Evolutionary conservation across 106 monocot genomes (phyloP), one percentile per base, ranked within the genome.

Genomic region (Platanthera guangdongensis): DNA sequence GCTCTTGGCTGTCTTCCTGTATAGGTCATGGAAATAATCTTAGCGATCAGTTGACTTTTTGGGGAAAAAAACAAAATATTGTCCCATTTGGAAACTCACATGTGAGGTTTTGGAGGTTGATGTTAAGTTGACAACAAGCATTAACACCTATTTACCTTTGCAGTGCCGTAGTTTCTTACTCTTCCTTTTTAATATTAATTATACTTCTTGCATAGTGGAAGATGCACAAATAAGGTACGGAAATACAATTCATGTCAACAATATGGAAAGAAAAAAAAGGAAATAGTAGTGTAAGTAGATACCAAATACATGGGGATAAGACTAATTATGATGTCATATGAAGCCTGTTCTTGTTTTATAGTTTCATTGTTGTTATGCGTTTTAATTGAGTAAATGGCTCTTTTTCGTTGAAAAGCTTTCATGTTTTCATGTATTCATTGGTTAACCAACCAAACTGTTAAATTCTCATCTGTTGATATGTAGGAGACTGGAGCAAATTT

Each of bases 401-500:
- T 47, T 48, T 48, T 70, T 70, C 12, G 7, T 70, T 10, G 32
- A 32, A 16, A 5, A n/a, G 70, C 47, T 7, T 11, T 72, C 4
- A 50, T 19, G 22, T 10, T 71, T 6, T 71, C 3, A 50, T 74
- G 10, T 45, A 32, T 74, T 25, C 63, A 51, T 39, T 63, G 47
- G 48, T 51, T 21, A 51, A 51, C 51, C 9, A 16, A 22, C n/a
- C 19, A 22, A 51, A 48, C n/a, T 47, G 5, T 72, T 39, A 50
- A 72, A 13, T 50, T 72, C 19, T 21, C 10, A 70, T 11, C 59
- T n/a, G 50, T 80, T 47, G 18, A 51, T 45, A 39, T 90, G 72
- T 64, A 95, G 96, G 96, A 97, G 70, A 79, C 89, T 39, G 96
- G 91, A 79, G 79, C 81, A 67, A 91, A 87, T 76, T 90, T 83